phyloP scores from a whole-genome alignment of 148 eudicot species.

The Polygonum maritimum region DNA sequence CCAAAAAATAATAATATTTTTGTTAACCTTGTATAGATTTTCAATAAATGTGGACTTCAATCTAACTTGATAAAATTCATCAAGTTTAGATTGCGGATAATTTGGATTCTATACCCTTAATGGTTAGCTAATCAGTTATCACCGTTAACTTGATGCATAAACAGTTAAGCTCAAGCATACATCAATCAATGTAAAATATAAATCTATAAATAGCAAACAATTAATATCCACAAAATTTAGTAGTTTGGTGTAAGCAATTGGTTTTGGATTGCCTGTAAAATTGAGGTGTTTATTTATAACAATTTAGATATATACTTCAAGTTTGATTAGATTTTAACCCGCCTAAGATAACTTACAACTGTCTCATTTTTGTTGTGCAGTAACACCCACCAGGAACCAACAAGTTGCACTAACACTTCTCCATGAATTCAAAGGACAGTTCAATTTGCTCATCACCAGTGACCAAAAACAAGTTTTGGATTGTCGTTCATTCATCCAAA shows the following conservation, averaged over 20 bases:
- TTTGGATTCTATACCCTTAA: background rate
- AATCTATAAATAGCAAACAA: background rate
- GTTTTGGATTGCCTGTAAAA: background rate
- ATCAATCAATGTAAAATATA: too few species aligned
- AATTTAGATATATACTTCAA: background rate
- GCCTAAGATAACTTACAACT: background rate
- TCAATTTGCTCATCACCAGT: background rate
- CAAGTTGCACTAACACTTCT: slow-evolving; percentile 9
- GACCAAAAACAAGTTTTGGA: slow-evolving; percentile 1
- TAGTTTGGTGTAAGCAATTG: background rate
- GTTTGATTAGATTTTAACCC: background rate
- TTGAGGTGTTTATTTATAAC: too few species aligned
- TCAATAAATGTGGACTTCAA: too few species aligned
- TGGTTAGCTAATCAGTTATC: background rate
- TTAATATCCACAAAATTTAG: background rate
- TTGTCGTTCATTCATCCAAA: slow-evolving; percentile 4
- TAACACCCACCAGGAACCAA: background rate
- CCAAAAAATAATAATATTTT: too few species aligned
- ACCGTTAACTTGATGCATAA: background rate
- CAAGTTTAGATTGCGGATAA: background rate
- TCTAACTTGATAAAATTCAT: too few species aligned
- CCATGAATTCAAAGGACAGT: background rate
- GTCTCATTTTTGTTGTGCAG: background rate
- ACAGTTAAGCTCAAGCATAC: too few species aligned
- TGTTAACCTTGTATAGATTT: too few species aligned